A percentile compares a stretch with the other conserved stretches of the same genome.
These are phyloP conservation scores for Neospermospora avenae DNA, from an alignment of 2,329 filamentous ascomycete genomes.

Conservation along the genomic window DNA sequence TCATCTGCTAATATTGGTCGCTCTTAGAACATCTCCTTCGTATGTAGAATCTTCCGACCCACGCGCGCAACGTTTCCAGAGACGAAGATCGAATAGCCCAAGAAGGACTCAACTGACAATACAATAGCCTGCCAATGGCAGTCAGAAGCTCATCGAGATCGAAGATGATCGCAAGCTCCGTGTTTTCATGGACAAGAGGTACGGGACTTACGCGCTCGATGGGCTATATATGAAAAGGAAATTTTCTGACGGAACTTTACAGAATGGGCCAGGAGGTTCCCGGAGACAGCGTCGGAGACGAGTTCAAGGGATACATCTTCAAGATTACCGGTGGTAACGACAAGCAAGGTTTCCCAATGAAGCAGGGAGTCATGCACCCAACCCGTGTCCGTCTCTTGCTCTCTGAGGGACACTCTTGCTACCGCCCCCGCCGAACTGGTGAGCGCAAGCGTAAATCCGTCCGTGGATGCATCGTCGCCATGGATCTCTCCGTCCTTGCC, in stretches of 20 bases:
- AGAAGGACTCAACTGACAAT: constrained; percentile 21
- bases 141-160: constrained; percentile 98
- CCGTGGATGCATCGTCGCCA: constrained; percentile 96
- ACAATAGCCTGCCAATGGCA: constrained; percentile 86
- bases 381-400: constrained; percentile 98
- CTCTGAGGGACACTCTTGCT: constrained; percentile 96
- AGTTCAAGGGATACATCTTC: constrained; percentile 99
- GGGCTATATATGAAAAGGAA: constrained; percentile 46
- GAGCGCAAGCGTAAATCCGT: constrained; percentile 99
- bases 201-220: constrained; percentile 12
- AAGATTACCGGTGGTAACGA: constrained; percentile 99
- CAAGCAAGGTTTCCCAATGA: constrained; percentile 99
- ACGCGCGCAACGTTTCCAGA: constrained; percentile 5
- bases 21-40: constrained; percentile 36
- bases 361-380: constrained; percentile 99
- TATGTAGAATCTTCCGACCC: constrained; percentile 23
- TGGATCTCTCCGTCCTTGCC: constrained; percentile 92
- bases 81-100: neutral
- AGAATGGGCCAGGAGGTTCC: constrained; percentile 88
- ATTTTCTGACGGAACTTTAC: constrained; percentile 27
- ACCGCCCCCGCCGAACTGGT: constrained; percentile 94
- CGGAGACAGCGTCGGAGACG: constrained; percentile 93
- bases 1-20: constrained; percentile 24
- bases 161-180: constrained; percentile 99
- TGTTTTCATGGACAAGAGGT: constrained; percentile 97